Base-by-base conservation (phyloP, 2,329 filamentous ascomycete species). In the Verruconis gallopava region DNA sequence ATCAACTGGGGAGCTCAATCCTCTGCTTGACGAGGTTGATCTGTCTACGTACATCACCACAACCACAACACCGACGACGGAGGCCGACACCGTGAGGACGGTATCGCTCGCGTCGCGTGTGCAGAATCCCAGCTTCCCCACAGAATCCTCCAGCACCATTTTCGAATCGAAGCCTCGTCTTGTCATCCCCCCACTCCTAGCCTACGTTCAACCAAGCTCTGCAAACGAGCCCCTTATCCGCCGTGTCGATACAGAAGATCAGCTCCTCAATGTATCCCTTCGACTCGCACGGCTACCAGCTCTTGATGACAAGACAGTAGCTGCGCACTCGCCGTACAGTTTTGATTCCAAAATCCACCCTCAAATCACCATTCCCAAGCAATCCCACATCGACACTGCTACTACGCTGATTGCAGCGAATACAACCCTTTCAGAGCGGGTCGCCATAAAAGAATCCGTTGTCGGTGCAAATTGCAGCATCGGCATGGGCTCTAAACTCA, bases 361-460 rank as follows among this genome's bases (percentile, higher is more conserved):
- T 53, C 83, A 85, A 0, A 80, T 85, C 43, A 81, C 81, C 18
- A 78, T 96, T 22, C 85, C 86, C 43, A 69, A 76, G 22, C 78
- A 80, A 41, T 86, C 82, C 37, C 91, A 85, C 3, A 82, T 96
- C 43, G 86, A 84, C 15, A 76, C 80, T 51, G 71, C 75, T 37
- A 89, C 95, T 64, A 84, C 77, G 49, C 70, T 96, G 2, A 75
- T 96, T 28, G 89, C 77, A 1, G 83, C 89, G 44, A 95, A 95
- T 54, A 85, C 93, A 32, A 85, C 79, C 1, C 78, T 96, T 0
- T 84, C 89, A 54, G 84, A 89, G 52, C 89, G 89, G 58, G 80
- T 77, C 18, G 81, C 86, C n/a, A 82, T 98, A 63, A 95, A 94
- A 60, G 85, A 94, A 60, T 81, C 72, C 28, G 85, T 95, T 21